Conservation (phyloP, 139 green algal genomes). For the Diplosphaera chodatii region DNA sequence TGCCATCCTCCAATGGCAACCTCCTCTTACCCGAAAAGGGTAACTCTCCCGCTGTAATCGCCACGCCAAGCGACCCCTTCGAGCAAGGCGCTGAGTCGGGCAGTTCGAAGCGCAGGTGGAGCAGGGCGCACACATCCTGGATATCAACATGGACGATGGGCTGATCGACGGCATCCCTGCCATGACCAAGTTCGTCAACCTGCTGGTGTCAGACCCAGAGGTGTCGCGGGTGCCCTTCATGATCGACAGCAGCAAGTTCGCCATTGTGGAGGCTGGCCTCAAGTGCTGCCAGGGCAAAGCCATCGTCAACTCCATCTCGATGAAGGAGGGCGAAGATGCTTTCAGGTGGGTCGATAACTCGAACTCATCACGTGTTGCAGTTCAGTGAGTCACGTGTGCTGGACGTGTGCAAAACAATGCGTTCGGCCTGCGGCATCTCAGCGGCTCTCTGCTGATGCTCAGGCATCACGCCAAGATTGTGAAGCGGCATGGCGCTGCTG, state of each 20-base stretch:
- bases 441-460: no score
- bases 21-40: no score
- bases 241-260: constrained; percentile 97
- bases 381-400: no score
- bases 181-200: constrained; percentile 96
- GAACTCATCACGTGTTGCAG: no score
- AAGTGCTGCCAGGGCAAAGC: constrained; percentile 96
- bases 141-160: constrained; percentile 99
- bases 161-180: constrained; percentile 91
- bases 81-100: no score
- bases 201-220: constrained; percentile 94
- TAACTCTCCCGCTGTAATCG: no score
- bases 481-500: constrained; percentile 84
- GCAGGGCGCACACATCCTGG: constrained; percentile 85
- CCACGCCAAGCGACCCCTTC: no score
- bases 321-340: constrained; percentile 95
- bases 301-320: constrained; percentile 97
- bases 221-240: constrained; percentile 93
- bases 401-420: no score
- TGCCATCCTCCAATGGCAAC: no score
- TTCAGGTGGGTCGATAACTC: constrained; percentile 48
- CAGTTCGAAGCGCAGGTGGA: no score
- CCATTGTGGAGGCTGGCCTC: constrained; percentile 94
- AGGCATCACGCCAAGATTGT: constrained; percentile 64
- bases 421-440: no score